Evolutionary conservation across 2,329 filamentous ascomycete species (phyloP).

Genomic region (Podosphaera aphanis): DNA sequence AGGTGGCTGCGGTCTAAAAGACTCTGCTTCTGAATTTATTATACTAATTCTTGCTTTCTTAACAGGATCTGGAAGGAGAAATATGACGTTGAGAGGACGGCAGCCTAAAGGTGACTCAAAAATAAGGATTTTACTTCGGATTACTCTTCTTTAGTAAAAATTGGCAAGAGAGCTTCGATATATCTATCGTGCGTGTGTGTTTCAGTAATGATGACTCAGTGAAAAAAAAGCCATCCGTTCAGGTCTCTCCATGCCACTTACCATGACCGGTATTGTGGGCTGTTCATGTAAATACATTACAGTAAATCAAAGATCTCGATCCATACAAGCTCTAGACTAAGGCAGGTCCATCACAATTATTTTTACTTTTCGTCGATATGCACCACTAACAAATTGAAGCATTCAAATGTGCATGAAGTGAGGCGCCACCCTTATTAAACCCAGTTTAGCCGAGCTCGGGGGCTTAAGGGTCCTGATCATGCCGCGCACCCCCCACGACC

Average conservation of each 20-base stretch:
- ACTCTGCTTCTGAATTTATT: slow-evolving; percentile 2
- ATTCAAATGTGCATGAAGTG: neutral
- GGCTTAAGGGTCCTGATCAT: neutral
- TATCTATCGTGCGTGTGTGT: neutral
- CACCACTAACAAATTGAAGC: too few species aligned
- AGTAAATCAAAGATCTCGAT: neutral
- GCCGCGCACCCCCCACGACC: neutral
- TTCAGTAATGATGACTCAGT: neutral
- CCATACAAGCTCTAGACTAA: neutral
- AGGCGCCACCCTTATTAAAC: too few species aligned
- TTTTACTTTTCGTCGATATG: too few species aligned
- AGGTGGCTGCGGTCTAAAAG: slow-evolving; percentile 9
- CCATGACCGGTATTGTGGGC: neutral
- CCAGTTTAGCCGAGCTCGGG: too few species aligned
- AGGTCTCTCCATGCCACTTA: neutral
- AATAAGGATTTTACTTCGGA: neutral
- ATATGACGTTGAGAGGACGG: slow-evolving; percentile 30
- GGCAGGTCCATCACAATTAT: neutral
- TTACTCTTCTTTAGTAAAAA: neutral
- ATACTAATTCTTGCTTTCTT: neutral
- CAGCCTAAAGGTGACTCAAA: neutral
- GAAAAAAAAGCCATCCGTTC: neutral
- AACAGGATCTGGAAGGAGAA: slow-evolving; percentile 87
- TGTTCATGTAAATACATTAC: neutral
- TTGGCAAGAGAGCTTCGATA: neutral